phyloP scores from a whole-genome alignment of 2,329 filamentous ascomycete species.

The Apiospora pterosperma region DNA sequence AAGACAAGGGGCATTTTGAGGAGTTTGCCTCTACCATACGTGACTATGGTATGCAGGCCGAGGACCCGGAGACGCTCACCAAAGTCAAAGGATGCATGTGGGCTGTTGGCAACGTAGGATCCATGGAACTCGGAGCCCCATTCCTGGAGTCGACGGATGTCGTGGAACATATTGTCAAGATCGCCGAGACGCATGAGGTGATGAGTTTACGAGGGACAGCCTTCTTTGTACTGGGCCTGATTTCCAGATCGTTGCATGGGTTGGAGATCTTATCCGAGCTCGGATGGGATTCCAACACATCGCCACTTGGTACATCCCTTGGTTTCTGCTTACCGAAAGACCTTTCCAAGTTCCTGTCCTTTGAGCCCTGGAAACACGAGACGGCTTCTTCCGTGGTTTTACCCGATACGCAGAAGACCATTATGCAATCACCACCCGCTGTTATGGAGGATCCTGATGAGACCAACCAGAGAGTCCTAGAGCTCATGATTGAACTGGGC shows the following conservation, averaged over 20 bases:
- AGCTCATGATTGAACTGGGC: constrained; percentile 81
- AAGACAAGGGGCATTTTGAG: constrained; percentile 92
- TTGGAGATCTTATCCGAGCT: constrained; percentile 85
- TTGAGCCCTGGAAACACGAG: constrained; percentile 57
- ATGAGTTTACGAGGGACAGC: constrained; percentile 93
- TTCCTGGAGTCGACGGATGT: constrained; percentile 91
- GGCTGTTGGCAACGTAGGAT: constrained; percentile 97
- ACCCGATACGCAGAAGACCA: constrained; percentile 51
- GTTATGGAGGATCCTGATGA: constrained; percentile 57
- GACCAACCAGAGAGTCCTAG: constrained; percentile 74
- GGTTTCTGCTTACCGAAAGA: constrained; percentile 84
- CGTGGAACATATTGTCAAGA: constrained; percentile 79
- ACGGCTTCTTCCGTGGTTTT: constrained; percentile 45
- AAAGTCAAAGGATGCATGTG: constrained; percentile 97
- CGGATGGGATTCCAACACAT: constrained; percentile 91
- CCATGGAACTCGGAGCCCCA: constrained; percentile 93
- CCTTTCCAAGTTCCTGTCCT: constrained; percentile 74
- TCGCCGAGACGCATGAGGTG: constrained; percentile 83
- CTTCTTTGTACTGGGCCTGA: constrained; percentile 91
- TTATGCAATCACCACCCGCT: constrained; percentile 42
- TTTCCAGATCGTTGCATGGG: constrained; percentile 87
- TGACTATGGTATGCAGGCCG: constrained; percentile 79
- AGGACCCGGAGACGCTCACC: constrained; percentile 79
- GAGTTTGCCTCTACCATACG: constrained; percentile 88
- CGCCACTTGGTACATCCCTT: constrained; percentile 74